These are phyloP conservation scores for Alternaria viburni DNA, from an alignment of 2,329 filamentous ascomycete species.

Conservation along the genomic window DNA sequence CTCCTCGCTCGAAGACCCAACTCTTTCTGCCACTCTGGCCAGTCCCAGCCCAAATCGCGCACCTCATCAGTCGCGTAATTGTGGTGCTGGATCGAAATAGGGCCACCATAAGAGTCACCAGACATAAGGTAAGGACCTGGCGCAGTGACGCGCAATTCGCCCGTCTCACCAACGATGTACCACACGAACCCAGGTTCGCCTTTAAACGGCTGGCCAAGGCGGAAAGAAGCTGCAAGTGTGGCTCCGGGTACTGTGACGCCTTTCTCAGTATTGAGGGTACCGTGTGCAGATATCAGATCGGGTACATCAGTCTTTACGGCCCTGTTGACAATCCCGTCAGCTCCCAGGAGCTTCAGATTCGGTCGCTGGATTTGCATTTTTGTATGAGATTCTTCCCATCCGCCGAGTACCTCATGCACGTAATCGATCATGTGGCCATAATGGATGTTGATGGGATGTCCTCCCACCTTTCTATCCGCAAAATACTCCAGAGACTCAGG, in stretches of 20 bases:
- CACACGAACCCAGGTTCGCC: neutral
- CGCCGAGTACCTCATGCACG: constrained; percentile 25
- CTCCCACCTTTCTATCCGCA: constrained; percentile 21
- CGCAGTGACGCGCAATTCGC: constrained; percentile 17
- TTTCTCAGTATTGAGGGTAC: constrained; percentile 18
- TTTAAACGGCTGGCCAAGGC: constrained; percentile 7
- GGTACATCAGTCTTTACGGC: constrained; percentile 50
- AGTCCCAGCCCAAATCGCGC: constrained; percentile 48
- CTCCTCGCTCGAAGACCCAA: constrained; percentile 27
- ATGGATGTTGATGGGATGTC: constrained; percentile 25
- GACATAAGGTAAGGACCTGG: constrained; percentile 55
- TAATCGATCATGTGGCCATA: constrained; percentile 28
- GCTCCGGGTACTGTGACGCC: constrained; percentile 13
- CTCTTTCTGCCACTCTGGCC: constrained; percentile 48
- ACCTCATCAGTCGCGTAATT: constrained; percentile 34
- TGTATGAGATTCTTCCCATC: constrained; percentile 21
- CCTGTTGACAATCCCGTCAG: neutral
- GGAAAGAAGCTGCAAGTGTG: constrained; percentile 14
- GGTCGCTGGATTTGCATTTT: constrained; percentile 28
- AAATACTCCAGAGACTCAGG: constrained; percentile 23
- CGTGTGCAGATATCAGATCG: constrained; percentile 53
- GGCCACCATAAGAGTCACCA: constrained; percentile 14
- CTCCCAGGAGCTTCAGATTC: constrained; percentile 8
- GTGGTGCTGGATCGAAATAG: constrained; percentile 33
- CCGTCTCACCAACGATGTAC: constrained; percentile 22